Evolutionary conservation across 1,284 basidiomycete species (phyloP), one percentile per base, ranked within the genome.

Genomic region (Afroboletus lepidellus): DNA sequence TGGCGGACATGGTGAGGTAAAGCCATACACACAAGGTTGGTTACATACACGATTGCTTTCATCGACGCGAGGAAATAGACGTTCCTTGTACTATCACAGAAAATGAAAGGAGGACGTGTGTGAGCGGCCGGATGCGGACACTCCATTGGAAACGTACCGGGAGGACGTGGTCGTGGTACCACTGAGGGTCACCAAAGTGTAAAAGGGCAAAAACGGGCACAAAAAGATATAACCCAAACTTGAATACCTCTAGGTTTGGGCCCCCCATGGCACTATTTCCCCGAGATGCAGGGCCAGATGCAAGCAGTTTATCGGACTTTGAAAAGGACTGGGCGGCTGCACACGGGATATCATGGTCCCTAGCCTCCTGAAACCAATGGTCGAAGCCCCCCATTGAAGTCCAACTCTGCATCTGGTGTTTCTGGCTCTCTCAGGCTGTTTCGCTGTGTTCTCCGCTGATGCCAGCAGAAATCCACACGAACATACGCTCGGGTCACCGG

Each of bases 161-260:
- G 37, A 90, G 70, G 37, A 95, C 92, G 60, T 91, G 77, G 41
- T 77, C 75, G 43, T 80, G 76, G 65, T 94, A 96, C 92, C 92
- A 97, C 34, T 89, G 81, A 5, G 92, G 90, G 69, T 94, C 90
- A 48, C 93, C 92, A 65, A 91, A 95, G 69, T 94, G 89, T 48
- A 94, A 73, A 72, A 96, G 84, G 24, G 91, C 84, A 39, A 81
- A 77, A 47, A 95, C 81, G 1, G 94, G 94, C 58, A 95, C 86
- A 67, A 93, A 92, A 54, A 96, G 83, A 72, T 97, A 96, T 30
- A 93, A 74, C 2, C 83, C 84, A 61, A 94, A 94, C 72, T 92
- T 92, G 82, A 93, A 90, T 18, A 94, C 80, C 70, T 94, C 92
- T 51, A 94, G 83, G 67, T 90, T 90, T 37, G 89, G 60, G 0